Percentiles rank a stretch among this genome's conserved stretches.
Evolutionary conservation across 306 rosid species (phyloP).

Genomic region (Rubus idaeus): DNA sequence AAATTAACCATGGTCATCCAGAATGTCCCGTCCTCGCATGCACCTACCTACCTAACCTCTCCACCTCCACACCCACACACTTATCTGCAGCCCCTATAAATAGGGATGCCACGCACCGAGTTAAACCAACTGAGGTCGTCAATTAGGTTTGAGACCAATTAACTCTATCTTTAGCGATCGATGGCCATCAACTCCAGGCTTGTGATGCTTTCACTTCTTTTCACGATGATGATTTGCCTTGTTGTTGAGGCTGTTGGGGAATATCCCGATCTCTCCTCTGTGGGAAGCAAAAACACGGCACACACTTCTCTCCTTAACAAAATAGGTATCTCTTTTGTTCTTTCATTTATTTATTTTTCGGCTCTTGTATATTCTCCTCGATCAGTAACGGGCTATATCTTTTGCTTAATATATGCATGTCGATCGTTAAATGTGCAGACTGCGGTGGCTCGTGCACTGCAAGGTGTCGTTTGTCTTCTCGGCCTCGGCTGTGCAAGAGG

Average conservation of each 20-base stretch:
- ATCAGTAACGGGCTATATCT: too few species aligned
- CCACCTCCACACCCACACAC: not conserved
- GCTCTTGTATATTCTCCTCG: too few species aligned
- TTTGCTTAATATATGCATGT: not conserved
- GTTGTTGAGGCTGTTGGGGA: constrained; percentile 29
- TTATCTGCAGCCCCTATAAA: constrained; percentile 51
- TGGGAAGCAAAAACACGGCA: not conserved
- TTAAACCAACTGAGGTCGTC: too few species aligned
- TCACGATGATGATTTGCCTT: constrained; percentile 27
- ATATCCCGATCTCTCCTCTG: too few species aligned
- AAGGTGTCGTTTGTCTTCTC: constrained; percentile 39
- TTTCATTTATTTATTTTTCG: too few species aligned
- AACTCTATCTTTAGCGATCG: not conserved
- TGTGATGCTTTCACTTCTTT: constrained; percentile 38
- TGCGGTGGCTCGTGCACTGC: constrained; percentile 39
- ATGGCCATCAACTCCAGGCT: constrained; percentile 29
- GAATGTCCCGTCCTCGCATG: constrained; percentile 9
- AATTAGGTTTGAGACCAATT: constrained; percentile 20
- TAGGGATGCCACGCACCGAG: constrained; percentile 19
- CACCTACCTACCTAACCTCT: not conserved
- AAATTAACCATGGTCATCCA: not conserved
- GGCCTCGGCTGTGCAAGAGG: constrained; percentile 43
- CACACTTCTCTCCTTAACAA: constrained; percentile 6
- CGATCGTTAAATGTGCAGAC: constrained; percentile 19
- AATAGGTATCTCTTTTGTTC: constrained; percentile 1